These are phyloP conservation scores for Pneumocystis sp. DNA, from an alignment of 1,139 yeast genomes.

Conservation along the genomic window DNA sequence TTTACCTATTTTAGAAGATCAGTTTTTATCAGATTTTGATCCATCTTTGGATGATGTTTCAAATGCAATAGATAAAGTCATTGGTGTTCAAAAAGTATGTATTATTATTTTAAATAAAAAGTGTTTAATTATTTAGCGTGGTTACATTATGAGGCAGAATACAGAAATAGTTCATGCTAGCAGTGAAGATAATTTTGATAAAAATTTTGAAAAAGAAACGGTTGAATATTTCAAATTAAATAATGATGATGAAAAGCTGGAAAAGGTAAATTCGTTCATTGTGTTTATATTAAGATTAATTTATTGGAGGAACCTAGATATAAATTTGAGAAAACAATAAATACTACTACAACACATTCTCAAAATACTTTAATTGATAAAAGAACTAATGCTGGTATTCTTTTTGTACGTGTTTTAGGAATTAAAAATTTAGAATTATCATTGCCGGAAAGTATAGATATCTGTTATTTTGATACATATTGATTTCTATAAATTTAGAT, in stretches of 20 bases:
- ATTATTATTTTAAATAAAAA: background rate
- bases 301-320: background rate
- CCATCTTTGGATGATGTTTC: background rate
- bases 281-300: background rate
- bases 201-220: background rate
- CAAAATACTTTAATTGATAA: background rate
- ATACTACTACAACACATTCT: background rate
- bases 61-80: background rate
- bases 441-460: background rate
- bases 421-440: background rate
- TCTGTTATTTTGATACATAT: background rate
- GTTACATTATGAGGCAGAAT: slow-evolving; percentile 10
- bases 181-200: background rate
- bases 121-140: slow-evolving; percentile 1
- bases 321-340: background rate
- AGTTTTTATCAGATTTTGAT: slow-evolving; percentile 8
- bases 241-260: background rate
- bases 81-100: background rate
- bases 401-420: slow-evolving; percentile 1
- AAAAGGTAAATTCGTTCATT: background rate
- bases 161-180: slow-evolving; percentile 11
- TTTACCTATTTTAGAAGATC: slow-evolving; percentile 3
- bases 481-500: slow-evolving; percentile 3
- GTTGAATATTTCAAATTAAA: background rate
- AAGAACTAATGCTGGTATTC: background rate